These are phyloP conservation scores for Glycine soja DNA, from an alignment of 306 rosid genomes.

Conservation along the genomic window DNA sequence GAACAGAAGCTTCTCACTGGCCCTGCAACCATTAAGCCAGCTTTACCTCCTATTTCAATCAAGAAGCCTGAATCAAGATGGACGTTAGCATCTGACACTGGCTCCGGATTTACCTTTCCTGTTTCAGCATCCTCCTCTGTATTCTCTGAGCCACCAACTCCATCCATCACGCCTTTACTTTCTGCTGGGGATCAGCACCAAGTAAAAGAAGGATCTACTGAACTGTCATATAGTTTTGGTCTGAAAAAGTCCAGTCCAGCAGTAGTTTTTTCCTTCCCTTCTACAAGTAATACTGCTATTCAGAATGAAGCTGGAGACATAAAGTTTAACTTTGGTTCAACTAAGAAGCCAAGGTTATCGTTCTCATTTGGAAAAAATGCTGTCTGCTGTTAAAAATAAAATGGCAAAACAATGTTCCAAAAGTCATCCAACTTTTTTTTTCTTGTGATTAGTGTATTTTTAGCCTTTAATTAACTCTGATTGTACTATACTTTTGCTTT, in stretches of 20 bases:
- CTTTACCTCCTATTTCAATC: slow-evolving; percentile 70
- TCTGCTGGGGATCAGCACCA: slow-evolving; percentile 51
- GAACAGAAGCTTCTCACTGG: slow-evolving; percentile 50
- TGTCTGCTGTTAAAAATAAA: slow-evolving; percentile 59
- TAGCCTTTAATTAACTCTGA: background rate
- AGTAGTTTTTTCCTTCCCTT: slow-evolving; percentile 76
- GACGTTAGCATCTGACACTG: slow-evolving; percentile 61
- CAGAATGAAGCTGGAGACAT: slow-evolving; percentile 54
- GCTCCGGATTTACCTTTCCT: slow-evolving; percentile 80
- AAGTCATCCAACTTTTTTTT: background rate
- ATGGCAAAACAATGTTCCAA: background rate
- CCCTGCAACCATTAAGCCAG: slow-evolving; percentile 59
- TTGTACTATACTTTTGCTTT: background rate
- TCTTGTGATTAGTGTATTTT: slow-evolving; percentile 22
- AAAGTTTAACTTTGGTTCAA: slow-evolving; percentile 78
- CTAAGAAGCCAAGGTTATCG: slow-evolving; percentile 56
- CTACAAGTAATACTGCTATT: slow-evolving; percentile 59
- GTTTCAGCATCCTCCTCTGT: slow-evolving; percentile 65
- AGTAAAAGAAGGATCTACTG: slow-evolving; percentile 48
- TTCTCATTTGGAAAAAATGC: slow-evolving; percentile 66
- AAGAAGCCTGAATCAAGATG: slow-evolving; percentile 69
- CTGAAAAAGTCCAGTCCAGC: slow-evolving; percentile 55
- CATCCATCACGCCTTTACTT: slow-evolving; percentile 70
- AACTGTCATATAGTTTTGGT: slow-evolving; percentile 70
- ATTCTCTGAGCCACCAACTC: slow-evolving; percentile 82